Evolutionary conservation across 768 basidiomycete species (phyloP).

Genomic region (Phallus indusiatus): DNA sequence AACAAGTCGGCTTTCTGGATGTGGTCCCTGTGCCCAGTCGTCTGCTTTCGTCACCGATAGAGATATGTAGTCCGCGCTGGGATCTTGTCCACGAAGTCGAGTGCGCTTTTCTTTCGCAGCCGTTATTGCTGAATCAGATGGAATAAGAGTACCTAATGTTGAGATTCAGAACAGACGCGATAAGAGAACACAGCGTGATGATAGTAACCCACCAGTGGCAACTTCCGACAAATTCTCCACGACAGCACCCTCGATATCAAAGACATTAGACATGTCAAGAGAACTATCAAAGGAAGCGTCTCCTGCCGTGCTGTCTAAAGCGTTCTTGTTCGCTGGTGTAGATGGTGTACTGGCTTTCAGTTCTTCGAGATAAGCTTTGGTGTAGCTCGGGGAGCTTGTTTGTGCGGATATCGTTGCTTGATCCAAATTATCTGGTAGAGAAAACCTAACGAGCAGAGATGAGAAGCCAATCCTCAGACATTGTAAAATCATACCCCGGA

Average conservation of each 20-base stretch:
- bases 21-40: constrained; percentile 57
- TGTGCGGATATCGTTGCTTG: constrained; percentile 41
- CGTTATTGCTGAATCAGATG: constrained; percentile 59
- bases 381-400: constrained; percentile 52
- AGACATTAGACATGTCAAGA: neutral
- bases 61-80: constrained; percentile 59
- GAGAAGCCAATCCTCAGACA: neutral
- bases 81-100: constrained; percentile 38
- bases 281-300: constrained; percentile 35
- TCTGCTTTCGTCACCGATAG: constrained; percentile 52
- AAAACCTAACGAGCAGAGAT: constrained; percentile 24
- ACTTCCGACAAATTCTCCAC: constrained; percentile 24
- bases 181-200: neutral
- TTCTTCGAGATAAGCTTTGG: constrained; percentile 62
- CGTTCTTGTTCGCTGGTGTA: constrained; percentile 26
- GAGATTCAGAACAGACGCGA: constrained; percentile 16
- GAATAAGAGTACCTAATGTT: constrained; percentile 41
- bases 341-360: constrained; percentile 70
- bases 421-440: constrained; percentile 39
- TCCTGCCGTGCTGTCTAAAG: constrained; percentile 29
- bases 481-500: constrained; percentile 12
- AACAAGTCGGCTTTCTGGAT: constrained; percentile 74
- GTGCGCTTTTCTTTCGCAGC: constrained; percentile 72
- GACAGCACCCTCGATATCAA: constrained; percentile 28
- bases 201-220: constrained; percentile 11